Percentiles rank a stretch among this genome's conserved stretches.
Evolutionary conservation across 768 basidiomycete species (phyloP).

Genomic region (Fomitopsis serialis): DNA sequence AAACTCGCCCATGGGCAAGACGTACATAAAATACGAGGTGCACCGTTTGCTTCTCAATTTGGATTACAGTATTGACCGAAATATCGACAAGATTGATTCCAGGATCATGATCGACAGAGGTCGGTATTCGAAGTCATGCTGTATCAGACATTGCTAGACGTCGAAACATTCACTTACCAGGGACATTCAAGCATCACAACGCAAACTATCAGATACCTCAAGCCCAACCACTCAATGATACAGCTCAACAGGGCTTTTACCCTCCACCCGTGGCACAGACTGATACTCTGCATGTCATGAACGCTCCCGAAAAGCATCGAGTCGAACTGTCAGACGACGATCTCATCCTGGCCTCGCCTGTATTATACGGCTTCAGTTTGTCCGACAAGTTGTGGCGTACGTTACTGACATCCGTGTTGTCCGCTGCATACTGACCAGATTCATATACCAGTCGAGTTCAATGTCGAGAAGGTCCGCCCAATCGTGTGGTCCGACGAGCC

Average conservation of each 20-base stretch:
- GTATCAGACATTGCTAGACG: too few species aligned
- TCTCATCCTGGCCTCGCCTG: background rate
- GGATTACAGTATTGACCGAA: background rate
- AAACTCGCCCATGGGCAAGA: constrained; percentile 3
- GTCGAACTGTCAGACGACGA: background rate
- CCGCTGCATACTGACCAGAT: constrained; percentile 20
- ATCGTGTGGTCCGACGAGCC: constrained; percentile 37
- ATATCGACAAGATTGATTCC: constrained; percentile 37
- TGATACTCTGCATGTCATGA: too few species aligned
- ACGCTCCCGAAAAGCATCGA: too few species aligned
- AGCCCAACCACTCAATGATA: too few species aligned
- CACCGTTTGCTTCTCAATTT: background rate
- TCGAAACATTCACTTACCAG: too few species aligned
- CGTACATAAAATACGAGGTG: background rate
- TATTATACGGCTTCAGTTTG: constrained; percentile 51
- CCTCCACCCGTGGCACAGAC: too few species aligned
- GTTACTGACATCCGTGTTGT: too few species aligned
- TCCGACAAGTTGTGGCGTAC: constrained; percentile 46
- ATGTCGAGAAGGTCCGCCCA: constrained; percentile 45
- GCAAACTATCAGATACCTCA: too few species aligned
- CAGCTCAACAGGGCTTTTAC: too few species aligned
- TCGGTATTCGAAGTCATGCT: constrained; percentile 13
- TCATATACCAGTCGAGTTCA: constrained; percentile 56
- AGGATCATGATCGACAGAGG: constrained; percentile 59
- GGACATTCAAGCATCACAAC: too few species aligned